A percentile compares a stretch with the other conserved stretches of the same genome.
Evolutionary conservation across 225 moss, liverwort and hornwort species (phyloP).

Genomic region (Rhytidiadelphus loreus): DNA sequence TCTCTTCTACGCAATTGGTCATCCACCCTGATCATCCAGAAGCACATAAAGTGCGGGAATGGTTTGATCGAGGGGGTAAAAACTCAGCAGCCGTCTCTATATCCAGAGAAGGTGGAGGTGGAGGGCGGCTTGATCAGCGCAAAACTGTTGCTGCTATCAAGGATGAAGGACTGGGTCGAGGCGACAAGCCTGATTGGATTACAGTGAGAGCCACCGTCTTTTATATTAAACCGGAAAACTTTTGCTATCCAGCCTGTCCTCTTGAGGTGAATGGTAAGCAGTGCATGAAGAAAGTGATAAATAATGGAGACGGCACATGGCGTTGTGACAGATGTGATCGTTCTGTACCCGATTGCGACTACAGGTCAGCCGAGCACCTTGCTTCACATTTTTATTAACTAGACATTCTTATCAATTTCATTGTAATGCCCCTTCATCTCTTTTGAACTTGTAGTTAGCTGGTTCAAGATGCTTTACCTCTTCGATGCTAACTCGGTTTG

Average conservation of each 20-base stretch:
- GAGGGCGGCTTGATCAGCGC: slow-evolving; percentile 50
- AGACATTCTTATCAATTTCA: neutral
- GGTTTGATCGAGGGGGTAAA: slow-evolving; percentile 80
- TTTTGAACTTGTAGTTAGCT: neutral
- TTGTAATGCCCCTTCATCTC: neutral
- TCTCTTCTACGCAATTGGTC: slow-evolving; percentile 56
- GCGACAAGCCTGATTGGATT: slow-evolving; percentile 97
- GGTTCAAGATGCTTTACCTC: neutral
- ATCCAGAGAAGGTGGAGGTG: slow-evolving; percentile 73
- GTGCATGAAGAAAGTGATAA: slow-evolving; percentile 90
- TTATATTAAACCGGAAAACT: slow-evolving; percentile 70
- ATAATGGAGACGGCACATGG: slow-evolving; percentile 90
- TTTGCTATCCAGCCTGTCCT: slow-evolving; percentile 89
- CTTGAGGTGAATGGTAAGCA: slow-evolving; percentile 68
- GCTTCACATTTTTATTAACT: neutral
- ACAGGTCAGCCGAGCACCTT: slow-evolving; percentile 23
- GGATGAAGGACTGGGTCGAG: slow-evolving; percentile 83
- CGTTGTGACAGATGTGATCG: slow-evolving; percentile 89
- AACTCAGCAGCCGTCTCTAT: slow-evolving; percentile 49
- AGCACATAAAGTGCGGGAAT: slow-evolving; percentile 55
- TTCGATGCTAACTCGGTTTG: neutral
- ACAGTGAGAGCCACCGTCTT: slow-evolving; percentile 71
- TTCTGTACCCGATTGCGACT: slow-evolving; percentile 54
- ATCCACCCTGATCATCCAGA: slow-evolving; percentile 69
- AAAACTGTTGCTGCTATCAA: slow-evolving; percentile 71